A percentile compares a stretch with the other conserved stretches of the same genome.
These are phyloP conservation scores for Phlyctochytrium planicorne DNA, from an alignment of 192 early-diverging fungal species.

Conservation along the genomic window DNA sequence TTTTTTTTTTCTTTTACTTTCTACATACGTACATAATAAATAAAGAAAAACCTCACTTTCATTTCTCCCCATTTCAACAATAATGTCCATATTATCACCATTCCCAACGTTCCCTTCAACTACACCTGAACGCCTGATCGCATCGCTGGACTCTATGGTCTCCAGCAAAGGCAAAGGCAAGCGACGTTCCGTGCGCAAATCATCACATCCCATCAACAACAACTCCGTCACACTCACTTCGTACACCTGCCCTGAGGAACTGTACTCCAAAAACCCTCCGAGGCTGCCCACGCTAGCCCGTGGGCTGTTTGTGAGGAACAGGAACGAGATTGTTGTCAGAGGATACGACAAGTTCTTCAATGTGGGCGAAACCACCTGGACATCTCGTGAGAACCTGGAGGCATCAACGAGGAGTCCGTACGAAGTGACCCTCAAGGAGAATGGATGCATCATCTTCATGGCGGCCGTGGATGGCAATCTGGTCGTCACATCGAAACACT, in stretches of 20 bases:
- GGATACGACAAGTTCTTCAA: constrained; percentile 99
- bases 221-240: constrained; percentile 5
- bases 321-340: constrained; percentile 63
- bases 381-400: constrained; percentile 56
- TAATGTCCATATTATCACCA: too few species aligned
- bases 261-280: constrained; percentile 14
- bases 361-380: constrained; percentile 26
- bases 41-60: too few species aligned
- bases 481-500: constrained; percentile 90
- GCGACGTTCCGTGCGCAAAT: not conserved
- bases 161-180: not conserved
- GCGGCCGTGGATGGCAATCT: constrained; percentile 63
- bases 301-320: constrained; percentile 65
- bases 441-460: constrained; percentile 93
- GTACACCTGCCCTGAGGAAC: constrained; percentile 24
- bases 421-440: constrained; percentile 92
- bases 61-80: too few species aligned
- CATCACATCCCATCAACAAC: not conserved
- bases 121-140: too few species aligned
- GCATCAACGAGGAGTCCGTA: constrained; percentile 76
- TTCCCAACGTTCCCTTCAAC: too few species aligned
- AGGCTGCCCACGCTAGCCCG: constrained; percentile 73
- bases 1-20: too few species aligned
- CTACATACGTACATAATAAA: too few species aligned
- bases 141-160: constrained; percentile 1